Evolutionary conservation across 1,284 basidiomycete genomes (phyloP).

Genomic region (Rhizoctonia solani): DNA sequence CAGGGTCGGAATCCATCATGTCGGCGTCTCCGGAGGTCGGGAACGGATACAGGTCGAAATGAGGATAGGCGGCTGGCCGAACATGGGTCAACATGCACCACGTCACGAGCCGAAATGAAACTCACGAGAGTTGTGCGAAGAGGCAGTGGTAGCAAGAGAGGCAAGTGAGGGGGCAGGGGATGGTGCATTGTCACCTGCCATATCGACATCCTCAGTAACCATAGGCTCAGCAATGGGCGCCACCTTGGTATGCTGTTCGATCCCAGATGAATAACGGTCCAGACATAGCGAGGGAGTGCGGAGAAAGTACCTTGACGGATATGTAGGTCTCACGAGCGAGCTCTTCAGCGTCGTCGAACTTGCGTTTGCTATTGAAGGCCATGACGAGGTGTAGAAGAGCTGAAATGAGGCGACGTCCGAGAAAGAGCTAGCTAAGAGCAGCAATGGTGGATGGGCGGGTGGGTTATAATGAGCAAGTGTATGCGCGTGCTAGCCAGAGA

Average conservation of each 20-base stretch:
- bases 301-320: conserved; percentile 43
- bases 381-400: conserved; percentile 9
- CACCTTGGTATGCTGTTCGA: conserved; percentile 23
- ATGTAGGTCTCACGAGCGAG: conserved; percentile 57
- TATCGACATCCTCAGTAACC: conserved; percentile 31
- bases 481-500: conserved; percentile 12
- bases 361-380: conserved; percentile 59
- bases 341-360: conserved; percentile 56
- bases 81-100: conserved; percentile 40
- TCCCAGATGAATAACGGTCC: conserved; percentile 3
- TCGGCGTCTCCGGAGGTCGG: conserved; percentile 55
- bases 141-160: conserved; percentile 19
- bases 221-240: conserved; percentile 17
- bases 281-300: not conserved
- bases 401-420: not conserved
- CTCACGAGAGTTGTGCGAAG: conserved; percentile 25
- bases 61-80: conserved; percentile 58
- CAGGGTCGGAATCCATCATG: conserved; percentile 54
- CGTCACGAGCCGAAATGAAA: not conserved
- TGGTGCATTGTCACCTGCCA: conserved; percentile 26
- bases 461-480: not conserved
- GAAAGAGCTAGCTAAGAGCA: not conserved
- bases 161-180: conserved; percentile 24
- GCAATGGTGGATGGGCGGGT: not conserved
- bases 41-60: conserved; percentile 63